Base-by-base conservation (phyloP, 176 grass and related monocot genomes). In the Aegilops bicornis region DNA sequence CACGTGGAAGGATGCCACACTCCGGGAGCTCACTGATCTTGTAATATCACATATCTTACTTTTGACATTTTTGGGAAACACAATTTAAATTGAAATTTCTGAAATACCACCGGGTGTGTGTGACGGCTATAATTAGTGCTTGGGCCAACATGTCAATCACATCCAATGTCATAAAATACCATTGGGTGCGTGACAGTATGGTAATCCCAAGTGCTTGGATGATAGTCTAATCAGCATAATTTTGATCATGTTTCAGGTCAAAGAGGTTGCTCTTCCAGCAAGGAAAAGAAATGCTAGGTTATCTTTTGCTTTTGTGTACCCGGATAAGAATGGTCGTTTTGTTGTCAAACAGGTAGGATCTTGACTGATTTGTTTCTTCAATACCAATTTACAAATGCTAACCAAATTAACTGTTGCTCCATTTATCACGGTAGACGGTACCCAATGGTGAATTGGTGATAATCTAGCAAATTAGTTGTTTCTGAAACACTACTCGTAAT, bases 1-100 rank as follows among this genome's bases (percentile, higher is more conserved):
- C 79, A 98, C 94, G 20, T 98, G 97, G 94, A 98, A 96, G 85
- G 97, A 96, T 91, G 97, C 97, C 24, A 94, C 93, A 8, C 88
- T 98, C 11, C 90, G 90, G 3, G 97, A 98, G 81, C 93, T 98
- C 9, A 98, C 94, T 69, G 97, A 98, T 80, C 94, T 96, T 62
- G 97, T 98, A 94, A 89, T 72, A 37, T 23, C 10, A 22, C 63
- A 67, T 19, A 71, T 67, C 70, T 76, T 52, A 42, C 71, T 74
- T 73, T n/a, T 73, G 20, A 67, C n/a, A 35, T 60, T 79, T 32
- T 5, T 15, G 32, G 69, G 6, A 32, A 29, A 84, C 32, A 19
- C 9, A 10, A 43, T 86, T 24, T 61, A 30, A 54, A 73, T 0
- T 78, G 16, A 1, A 76, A 16, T 40, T n/a, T 60, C 2, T 47